Conservation (phyloP, 2,329 filamentous ascomycete species). For the Chaetomium olivaceum region DNA sequence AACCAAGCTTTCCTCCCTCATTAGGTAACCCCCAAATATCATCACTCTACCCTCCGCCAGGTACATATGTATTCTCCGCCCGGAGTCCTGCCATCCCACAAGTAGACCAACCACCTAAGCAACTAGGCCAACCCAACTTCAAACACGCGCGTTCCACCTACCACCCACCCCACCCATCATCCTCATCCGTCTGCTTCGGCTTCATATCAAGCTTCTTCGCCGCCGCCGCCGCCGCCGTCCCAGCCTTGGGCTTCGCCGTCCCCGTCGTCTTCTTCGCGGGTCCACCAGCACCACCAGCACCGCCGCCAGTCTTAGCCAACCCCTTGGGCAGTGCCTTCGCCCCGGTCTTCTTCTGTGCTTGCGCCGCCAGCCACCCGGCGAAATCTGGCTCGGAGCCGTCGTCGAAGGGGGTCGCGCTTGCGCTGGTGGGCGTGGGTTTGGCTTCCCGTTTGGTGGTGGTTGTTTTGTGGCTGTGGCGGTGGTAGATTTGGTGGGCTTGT, state of each 20-base stretch:
- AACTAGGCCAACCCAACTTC: constrained; percentile 38
- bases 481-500: not conserved
- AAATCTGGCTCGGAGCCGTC: constrained; percentile 92
- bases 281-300: constrained; percentile 43
- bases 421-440: not conserved
- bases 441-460: not conserved
- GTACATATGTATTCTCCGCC: not conserved
- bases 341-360: constrained; percentile 70
- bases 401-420: constrained; percentile 60
- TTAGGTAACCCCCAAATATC: not conserved
- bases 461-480: not conserved
- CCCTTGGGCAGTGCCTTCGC: constrained; percentile 51
- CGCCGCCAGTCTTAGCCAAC: constrained; percentile 71
- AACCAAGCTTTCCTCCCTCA: not conserved
- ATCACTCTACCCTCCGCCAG: not conserved
- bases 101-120: not conserved
- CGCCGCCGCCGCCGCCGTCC: too few species aligned
- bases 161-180: constrained; percentile 68
- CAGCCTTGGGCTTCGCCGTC: constrained; percentile 36
- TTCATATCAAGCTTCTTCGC: constrained; percentile 60
- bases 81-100: not conserved
- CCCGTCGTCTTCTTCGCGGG: constrained; percentile 34
- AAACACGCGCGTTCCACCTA: constrained; percentile 39
- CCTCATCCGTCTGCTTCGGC: constrained; percentile 60
- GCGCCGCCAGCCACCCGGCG: constrained; percentile 88